Base-by-base conservation (phyloP, 1,139 yeast species). In the Geotrichum restrictum region DNA sequence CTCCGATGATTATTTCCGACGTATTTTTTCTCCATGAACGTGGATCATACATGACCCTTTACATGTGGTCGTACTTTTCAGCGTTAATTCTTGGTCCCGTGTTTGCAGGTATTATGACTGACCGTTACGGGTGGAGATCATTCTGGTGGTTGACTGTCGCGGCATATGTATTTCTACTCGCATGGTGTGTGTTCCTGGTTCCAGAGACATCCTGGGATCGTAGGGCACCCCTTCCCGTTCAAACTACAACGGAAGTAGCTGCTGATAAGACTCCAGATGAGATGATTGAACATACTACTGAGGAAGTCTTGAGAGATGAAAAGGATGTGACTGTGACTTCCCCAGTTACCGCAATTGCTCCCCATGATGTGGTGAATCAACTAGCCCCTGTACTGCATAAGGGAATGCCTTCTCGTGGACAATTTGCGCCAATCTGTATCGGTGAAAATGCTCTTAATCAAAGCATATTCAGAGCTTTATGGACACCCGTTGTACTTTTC, bases 81-180 rank as follows among this genome's bases (percentile, higher is more conserved):
- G 93, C 93, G 49, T 81, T 89, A 3, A 85, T 83, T 62, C 70
- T 86, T 59, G 89, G 91, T 3, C 94, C 94, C 0, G 72, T 86
- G 58, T 76, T 84, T 59, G 89, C 89, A 31, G 88, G 87, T 32
- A 79, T 82, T 59, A 82, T 85, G 60, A 75, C 82, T 16, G 72
- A 77, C 46, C 66, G 74, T 51, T 74, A 77, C 53, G 74, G 79
- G 5, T 86, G 85, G 68, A 74, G 88, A 60, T 34, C 38, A n/a
- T 34, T 34, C 38, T 85, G 93, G 93, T 88, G 85, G 24, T 89
- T 91, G 37, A 84, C 87, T 83, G 71, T 79, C 74, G 87, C 86
- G 33, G 88, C 83, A 36, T 82, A 85, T 52, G 76, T 84, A 44
- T 76, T 82, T 19, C 88, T 81, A 31, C 79, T 68, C 7, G 56